These are phyloP conservation scores for Curvularia sp. DNA, from an alignment of 2,329 filamentous ascomycete species.

Conservation along the genomic window DNA sequence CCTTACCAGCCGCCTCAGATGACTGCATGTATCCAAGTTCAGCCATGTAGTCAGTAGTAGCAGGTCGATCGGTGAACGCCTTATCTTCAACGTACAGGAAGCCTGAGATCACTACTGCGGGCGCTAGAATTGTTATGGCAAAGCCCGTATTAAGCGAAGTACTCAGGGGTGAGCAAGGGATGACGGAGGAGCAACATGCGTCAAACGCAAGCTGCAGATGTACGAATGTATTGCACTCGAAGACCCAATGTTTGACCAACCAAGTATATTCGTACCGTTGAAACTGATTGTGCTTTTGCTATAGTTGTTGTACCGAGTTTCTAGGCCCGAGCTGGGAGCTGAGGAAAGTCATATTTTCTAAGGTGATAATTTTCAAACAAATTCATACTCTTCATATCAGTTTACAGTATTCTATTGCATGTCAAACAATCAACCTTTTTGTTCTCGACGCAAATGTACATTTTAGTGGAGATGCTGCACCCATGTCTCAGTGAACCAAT, in stretches of 20 bases:
- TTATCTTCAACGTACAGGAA: too few species aligned
- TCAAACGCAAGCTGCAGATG: not conserved
- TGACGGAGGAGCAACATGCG: not conserved
- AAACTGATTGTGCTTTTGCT: not conserved
- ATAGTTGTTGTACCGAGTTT: not conserved
- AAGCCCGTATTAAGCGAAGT: too few species aligned
- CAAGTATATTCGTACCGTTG: not conserved
- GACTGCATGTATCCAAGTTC: too few species aligned
- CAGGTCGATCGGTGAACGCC: too few species aligned
- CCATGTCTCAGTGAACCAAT: not conserved
- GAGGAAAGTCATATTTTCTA: not conserved
- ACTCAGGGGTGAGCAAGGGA: too few species aligned
- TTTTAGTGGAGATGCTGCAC: not conserved
- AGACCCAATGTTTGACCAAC: not conserved
- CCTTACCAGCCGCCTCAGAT: too few species aligned
- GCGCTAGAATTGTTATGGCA: not conserved
- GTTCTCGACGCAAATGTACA: too few species aligned
- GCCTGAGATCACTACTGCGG: not conserved
- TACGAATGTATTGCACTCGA: not conserved
- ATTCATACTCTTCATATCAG: not conserved
- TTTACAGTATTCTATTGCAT: too few species aligned
- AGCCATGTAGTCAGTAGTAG: too few species aligned
- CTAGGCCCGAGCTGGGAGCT: not conserved
- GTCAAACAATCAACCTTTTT: too few species aligned
- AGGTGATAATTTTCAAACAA: not conserved